Base-by-base conservation (phyloP, 31 red algal species). In the Asparagopsis taxiformis region DNA sequence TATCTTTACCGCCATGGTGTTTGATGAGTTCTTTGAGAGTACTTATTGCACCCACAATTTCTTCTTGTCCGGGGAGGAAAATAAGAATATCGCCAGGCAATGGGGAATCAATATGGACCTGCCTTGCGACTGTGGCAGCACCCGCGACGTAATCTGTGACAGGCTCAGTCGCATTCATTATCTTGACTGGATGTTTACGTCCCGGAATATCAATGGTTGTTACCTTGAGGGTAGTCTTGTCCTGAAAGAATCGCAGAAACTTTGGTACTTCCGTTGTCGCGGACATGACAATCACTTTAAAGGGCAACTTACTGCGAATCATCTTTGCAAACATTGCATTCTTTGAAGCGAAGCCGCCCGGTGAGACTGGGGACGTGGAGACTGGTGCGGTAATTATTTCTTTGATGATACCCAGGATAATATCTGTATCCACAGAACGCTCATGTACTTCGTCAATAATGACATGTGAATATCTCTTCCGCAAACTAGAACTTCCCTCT, bases 31-130 rank as follows among this genome's bases (percentile, higher is more conserved):
- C 84, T 39, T 79, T 75, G 17, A 90, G 22, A 23, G 91, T 59
- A 30, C 38, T 35, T 20, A 80, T 56, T 11, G 91, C 87, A 62
- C 65, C 52, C 59, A 89, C 75, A 32, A 99, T 99, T 17, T 99
- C 96, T 28, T 99, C 96, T 32, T 95, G 91, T 20, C 96, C 96
- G 9, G 96, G 89, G 22, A 99, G 72, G 51, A 99, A 99, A 3
- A 94, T 60, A 8, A 99, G 82, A 19, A 99, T 84, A 74, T 99
- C 91, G 31, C 96, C 96, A 1, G 59, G 67, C 22, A 56, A 51
- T 8, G 75, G 32, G 53, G 60, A 62, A 35, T 88, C 77, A 28
- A 50, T 69, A 49, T 97, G 88, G n/a, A 99, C 68, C 41, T 90
- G 85, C 46, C 88, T 62, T 9, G 74, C 82, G 15, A 80, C 67